Base-by-base conservation (phyloP, 148 eudicot genomes). In the Chenopodium album region DNA sequence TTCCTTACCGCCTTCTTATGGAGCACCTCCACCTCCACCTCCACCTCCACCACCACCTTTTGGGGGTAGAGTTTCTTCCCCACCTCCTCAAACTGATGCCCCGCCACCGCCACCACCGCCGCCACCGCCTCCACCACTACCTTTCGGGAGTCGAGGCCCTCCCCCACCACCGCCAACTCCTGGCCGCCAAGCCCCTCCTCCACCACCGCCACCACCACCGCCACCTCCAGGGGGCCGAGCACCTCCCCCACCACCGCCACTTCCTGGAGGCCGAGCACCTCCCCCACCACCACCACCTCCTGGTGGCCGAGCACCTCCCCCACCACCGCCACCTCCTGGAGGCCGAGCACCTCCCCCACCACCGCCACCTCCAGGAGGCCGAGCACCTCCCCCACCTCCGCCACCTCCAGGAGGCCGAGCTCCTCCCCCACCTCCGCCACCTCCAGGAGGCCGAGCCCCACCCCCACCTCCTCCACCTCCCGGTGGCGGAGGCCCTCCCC, bases 381-480 rank as follows among this genome's bases (percentile, higher is more conserved):
- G 82, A n/a, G 80, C 84, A 2, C 88, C 92, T 8, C 92, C 91
- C 20, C 82, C 82, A 0, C 85, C 85, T 2, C 87, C 87, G 1
- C 87, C 89, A 56, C 89, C 87, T 69, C 82, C 81, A 12, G 72
- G 76, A 7, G 79, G 76, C 29, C 22, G 66, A 20, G 65, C 29
- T 0, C 85, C 88, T 12, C 81, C 87, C 1, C 85, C 83, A 9
- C 87, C 87, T 0, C 82, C 82, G 9, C 85, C 80, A 12, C 83
- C 83, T 9, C 83, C 84, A 66, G 1, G 44, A 52, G 37, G 80
- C 82, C 81, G 17, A 32, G 88, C 89, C 6, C 89, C 88, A 4
- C 88, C 85, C 12, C 88, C 88, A 29, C 85, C 87, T 22, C 93
- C 94, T 12, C 85, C 90, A 1, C 91, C 92, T 59, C 86, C 90